A percentile compares a stretch with the other conserved stretches of the same genome.
Conservation (phyloP, 2,329 filamentous ascomycete genomes). For the Pseudocercospora eumusae region DNA sequence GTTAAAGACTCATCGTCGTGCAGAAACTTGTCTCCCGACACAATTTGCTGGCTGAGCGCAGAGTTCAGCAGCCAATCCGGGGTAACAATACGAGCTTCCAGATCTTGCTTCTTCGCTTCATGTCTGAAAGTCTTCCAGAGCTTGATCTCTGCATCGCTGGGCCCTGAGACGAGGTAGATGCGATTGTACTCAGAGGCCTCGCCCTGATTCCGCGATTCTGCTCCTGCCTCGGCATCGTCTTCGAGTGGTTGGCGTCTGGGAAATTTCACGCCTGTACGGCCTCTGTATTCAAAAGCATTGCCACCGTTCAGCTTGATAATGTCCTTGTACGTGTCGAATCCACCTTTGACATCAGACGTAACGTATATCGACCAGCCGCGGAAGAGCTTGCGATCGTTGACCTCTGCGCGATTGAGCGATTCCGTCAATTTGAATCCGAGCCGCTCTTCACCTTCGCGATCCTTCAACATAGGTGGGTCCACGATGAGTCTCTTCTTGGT, state of each 20-base stretch:
- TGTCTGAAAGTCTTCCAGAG: conserved; percentile 80
- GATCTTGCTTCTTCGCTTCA: conserved; percentile 75
- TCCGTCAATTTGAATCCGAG: conserved; percentile 69
- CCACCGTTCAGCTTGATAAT: conserved; percentile 91
- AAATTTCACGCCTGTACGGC: conserved; percentile 63
- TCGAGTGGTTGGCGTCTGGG: conserved; percentile 46
- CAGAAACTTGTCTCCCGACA: conserved; percentile 38
- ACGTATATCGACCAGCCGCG: conserved; percentile 79
- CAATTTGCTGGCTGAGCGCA: conserved; percentile 80
- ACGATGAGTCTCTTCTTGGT: conserved; percentile 63
- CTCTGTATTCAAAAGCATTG: conserved; percentile 71
- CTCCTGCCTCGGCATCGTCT: conserved; percentile 62
- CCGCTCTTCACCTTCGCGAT: conserved; percentile 70
- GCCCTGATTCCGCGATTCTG: conserved; percentile 48
- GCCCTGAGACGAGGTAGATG: conserved; percentile 79
- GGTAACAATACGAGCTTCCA: conserved; percentile 76
- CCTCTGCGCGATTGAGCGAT: conserved; percentile 68
- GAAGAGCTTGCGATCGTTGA: conserved; percentile 76
- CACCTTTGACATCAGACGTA: conserved; percentile 75
- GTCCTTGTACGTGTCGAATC: conserved; percentile 77
- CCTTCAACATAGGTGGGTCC: conserved; percentile 65
- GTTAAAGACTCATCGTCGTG: conserved; percentile 29
- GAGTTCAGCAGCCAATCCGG: conserved; percentile 89
- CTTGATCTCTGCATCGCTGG: conserved; percentile 64
- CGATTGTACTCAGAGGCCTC: conserved; percentile 59